phyloP scores from a whole-genome alignment of 2,329 filamentous ascomycete genomes.

The Plectosphaerella plurivora region DNA sequence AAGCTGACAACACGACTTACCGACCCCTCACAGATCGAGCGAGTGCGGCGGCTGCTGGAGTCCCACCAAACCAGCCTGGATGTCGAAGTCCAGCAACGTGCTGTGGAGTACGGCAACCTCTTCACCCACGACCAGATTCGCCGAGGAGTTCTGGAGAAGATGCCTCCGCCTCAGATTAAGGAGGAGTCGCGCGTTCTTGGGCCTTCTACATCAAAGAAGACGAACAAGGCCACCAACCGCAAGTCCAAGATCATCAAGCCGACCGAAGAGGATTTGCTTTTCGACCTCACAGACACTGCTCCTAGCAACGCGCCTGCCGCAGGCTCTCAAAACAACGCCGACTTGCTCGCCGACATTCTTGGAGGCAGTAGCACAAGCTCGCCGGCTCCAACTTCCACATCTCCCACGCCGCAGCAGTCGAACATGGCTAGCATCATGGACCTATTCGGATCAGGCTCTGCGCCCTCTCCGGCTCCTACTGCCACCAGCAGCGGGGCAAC shows the following conservation, averaged over 20 bases:
- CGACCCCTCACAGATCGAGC: constrained; percentile 80
- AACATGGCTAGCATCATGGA: constrained; percentile 81
- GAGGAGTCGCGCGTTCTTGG: constrained; percentile 91
- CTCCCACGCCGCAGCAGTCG: constrained; percentile 50
- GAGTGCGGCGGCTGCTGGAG: constrained; percentile 73
- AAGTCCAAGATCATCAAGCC: constrained; percentile 76
- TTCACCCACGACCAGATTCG: constrained; percentile 86
- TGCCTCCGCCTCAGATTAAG: constrained; percentile 95
- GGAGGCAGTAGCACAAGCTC: constrained; percentile 69
- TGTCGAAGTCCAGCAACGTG: constrained; percentile 92
- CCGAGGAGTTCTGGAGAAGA: constrained; percentile 88
- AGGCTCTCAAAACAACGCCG: constrained; percentile 66
- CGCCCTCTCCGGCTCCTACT: constrained; percentile 28
- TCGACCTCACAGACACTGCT: constrained; percentile 85
- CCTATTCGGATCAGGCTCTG: constrained; percentile 54
- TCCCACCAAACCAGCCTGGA: constrained; percentile 81
- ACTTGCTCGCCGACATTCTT: constrained; percentile 87
- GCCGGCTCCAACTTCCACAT: constrained; percentile 32
- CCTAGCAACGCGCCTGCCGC: constrained; percentile 42
- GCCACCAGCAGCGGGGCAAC: constrained; percentile 23
- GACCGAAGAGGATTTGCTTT: constrained; percentile 84
- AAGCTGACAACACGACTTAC: constrained; percentile 88
- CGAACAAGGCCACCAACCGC: constrained; percentile 65
- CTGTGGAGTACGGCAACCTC: constrained; percentile 93
- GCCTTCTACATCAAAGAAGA: constrained; percentile 57